Base-by-base conservation (phyloP, 345 rosid genomes). In the Gossypium anomalum region DNA sequence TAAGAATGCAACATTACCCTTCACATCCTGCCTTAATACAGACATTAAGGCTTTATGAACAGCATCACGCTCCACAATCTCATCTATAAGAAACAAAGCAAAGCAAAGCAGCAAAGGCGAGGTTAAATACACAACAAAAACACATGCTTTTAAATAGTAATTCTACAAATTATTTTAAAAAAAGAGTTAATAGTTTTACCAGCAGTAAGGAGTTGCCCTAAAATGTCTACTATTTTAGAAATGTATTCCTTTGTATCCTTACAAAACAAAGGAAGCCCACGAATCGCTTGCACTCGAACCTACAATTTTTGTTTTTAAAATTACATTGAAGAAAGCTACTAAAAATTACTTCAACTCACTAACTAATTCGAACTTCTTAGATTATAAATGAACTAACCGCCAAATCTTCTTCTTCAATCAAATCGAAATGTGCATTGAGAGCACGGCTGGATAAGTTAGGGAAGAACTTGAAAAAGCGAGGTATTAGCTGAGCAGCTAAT, bases 11-110 rank as follows among this genome's bases (percentile, higher is more conserved):
- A 75, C 20, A 61, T 76, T 82, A 93, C 99, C 99, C 90, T 96
- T 93, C 44, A 89, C 92, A 82, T 96, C 98, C 86, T 93, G 99
- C 84, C 98, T 87, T 84, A 93, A 71, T 80, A 96, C 75, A 43
- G 99, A 89, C 97, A 96, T 89, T 34, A 96, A 86, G 69, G 98
- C 97, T 84, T 95, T 93, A 77, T 88, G 97, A 78, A 92, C 99
- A 57, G 97, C 97, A 88, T 95, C 99, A 73, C 97, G 91, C 86
- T 93, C 98, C 73, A 93, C 94, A 81, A 84, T n/a, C 81, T 91
- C 99, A 79, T 95, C 98, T 93, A 67, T 43, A 75, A 23, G 52
- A 64, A 78, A 65, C 62, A 85, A 65, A 12, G 29, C 62, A 17
- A 72, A 68, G 49, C 23, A 79, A 67, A 34, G 41, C 41, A 7